Conservation (phyloP, 2,329 filamentous ascomycete genomes). For the Fusarium nygamai region DNA sequence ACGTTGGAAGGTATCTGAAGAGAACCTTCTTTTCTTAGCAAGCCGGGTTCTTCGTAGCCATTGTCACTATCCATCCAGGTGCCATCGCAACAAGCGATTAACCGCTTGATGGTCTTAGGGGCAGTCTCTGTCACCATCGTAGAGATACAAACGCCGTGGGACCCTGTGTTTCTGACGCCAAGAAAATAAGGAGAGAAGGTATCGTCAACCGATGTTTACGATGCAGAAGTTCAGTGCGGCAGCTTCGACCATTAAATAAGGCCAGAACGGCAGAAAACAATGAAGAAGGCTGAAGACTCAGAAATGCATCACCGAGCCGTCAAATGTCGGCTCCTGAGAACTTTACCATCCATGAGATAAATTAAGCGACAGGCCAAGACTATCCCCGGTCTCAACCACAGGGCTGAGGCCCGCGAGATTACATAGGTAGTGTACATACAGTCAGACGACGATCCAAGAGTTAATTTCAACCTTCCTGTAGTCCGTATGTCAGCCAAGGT, state of each 20-base stretch:
- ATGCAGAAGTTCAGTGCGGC: background rate
- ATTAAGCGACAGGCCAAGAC: conserved; percentile 38
- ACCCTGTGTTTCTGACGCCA: background rate
- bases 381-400: conserved; percentile 29
- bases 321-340: conserved; percentile 9
- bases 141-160: background rate
- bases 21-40: conserved; percentile 50
- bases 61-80: conserved; percentile 65
- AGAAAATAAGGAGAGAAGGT: background rate
- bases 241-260: background rate
- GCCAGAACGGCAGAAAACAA: background rate
- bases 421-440: background rate
- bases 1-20: conserved; percentile 68
- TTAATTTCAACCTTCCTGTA: background rate
- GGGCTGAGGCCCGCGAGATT: conserved; percentile 26
- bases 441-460: conserved; percentile 12
- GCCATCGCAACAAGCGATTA: conserved; percentile 64
- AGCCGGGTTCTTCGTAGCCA: conserved; percentile 54
- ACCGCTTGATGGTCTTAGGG: conserved; percentile 51
- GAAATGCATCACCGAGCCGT: conserved; percentile 5
- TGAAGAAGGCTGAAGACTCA: background rate
- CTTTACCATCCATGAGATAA: conserved; percentile 13
- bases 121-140: conserved; percentile 2
- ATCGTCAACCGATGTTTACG: background rate
- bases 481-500: background rate